These are phyloP conservation scores for Trichosporon faecale DNA, from an alignment of 1,284 basidiomycete species.

Conservation along the genomic window DNA sequence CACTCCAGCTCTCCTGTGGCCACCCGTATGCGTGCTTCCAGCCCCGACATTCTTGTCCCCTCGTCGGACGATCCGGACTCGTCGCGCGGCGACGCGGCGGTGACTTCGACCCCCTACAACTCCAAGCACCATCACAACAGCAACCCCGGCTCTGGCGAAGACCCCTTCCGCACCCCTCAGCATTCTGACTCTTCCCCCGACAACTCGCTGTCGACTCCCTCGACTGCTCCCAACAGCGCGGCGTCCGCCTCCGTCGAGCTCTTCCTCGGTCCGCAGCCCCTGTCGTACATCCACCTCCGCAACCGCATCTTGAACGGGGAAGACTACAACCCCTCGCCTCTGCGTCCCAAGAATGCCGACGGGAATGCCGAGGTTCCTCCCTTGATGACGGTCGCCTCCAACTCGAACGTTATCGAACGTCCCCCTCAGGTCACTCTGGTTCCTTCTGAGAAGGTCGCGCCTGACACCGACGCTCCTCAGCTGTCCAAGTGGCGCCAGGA, in stretches of 20 bases:
- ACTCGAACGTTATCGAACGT: neutral
- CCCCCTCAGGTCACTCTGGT: neutral
- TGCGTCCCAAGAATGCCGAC: conserved; percentile 4
- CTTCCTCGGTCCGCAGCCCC: conserved; percentile 28
- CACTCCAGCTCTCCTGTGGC: neutral
- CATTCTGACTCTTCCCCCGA: conserved; percentile 20
- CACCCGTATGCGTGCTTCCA: conserved; percentile 2
- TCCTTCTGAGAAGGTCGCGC: neutral
- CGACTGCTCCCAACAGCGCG: conserved; percentile 15
- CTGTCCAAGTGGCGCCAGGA: conserved; percentile 40
- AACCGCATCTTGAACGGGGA: conserved; percentile 13
- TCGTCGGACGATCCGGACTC: neutral
- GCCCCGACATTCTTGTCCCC: conserved; percentile 8
- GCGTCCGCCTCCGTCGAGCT: conserved; percentile 23
- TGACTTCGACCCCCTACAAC: conserved; percentile 18
- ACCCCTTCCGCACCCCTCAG: conserved; percentile 18
- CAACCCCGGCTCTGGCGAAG: conserved; percentile 10
- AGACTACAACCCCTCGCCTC: conserved; percentile 13
- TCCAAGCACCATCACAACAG: neutral
- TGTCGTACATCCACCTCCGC: conserved; percentile 24
- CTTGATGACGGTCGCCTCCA: neutral
- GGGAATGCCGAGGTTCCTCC: neutral
- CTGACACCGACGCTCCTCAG: neutral
- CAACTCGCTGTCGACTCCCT: conserved; percentile 18
- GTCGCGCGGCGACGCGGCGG: neutral